These are phyloP conservation scores for Aspergillus vadensis DNA, from an alignment of 2,329 filamentous ascomycete genomes.

Conservation along the genomic window DNA sequence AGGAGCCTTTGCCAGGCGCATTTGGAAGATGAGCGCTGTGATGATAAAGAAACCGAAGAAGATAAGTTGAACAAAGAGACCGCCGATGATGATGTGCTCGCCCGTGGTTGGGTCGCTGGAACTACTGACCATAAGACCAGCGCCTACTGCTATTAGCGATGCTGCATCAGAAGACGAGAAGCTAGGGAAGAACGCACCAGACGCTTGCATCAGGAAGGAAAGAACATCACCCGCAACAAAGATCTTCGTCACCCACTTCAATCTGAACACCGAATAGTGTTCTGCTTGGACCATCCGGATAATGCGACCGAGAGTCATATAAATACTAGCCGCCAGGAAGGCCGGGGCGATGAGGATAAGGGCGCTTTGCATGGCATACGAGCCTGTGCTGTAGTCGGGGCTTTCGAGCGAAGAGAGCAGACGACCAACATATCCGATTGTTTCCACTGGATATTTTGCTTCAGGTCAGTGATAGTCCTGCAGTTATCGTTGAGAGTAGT, in stretches of 20 bases:
- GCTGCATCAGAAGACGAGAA: no score
- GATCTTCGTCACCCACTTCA: constrained; percentile 31
- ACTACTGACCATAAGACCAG: constrained; percentile 29
- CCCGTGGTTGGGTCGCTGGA: constrained; percentile 21
- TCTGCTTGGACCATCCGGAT: constrained; percentile 31
- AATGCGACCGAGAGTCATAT: constrained; percentile 35
- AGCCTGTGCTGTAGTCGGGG: constrained; percentile 28
- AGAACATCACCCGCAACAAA: constrained; percentile 37
- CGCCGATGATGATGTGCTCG: constrained; percentile 33
- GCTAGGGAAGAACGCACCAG: constrained; percentile 19
- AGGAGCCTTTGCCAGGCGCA: constrained; percentile 32
- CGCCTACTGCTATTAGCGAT: constrained; percentile 20
- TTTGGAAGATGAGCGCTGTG: constrained; percentile 27
- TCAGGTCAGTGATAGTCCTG: not conserved
- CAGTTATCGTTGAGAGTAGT: not conserved
- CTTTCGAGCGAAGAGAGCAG: constrained; percentile 44
- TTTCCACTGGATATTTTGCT: constrained; percentile 46
- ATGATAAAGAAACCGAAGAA: constrained; percentile 36
- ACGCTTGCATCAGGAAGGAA: constrained; percentile 37
- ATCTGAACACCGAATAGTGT: constrained; percentile 22
- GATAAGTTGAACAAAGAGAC: constrained; percentile 35
- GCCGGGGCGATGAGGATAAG: constrained; percentile 34
- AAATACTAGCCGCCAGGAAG: constrained; percentile 33
- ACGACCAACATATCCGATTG: constrained; percentile 56
- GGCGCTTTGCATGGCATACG: constrained; percentile 32